Conservation (phyloP, 2,329 filamentous ascomycete genomes). For the Chaetomium sp. region DNA sequence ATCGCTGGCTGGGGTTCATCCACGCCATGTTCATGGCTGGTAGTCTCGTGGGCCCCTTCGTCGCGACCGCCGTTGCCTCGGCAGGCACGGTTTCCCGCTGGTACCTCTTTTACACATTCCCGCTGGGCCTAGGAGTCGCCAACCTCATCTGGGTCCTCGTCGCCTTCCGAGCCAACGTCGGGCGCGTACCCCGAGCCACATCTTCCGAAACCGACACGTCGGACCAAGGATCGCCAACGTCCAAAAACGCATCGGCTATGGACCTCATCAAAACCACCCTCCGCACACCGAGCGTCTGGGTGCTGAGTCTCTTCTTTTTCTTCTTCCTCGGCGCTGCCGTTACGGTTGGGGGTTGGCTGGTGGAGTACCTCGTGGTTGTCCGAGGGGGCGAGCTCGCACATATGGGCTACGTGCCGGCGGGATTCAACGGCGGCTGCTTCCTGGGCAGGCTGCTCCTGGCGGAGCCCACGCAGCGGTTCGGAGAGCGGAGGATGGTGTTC, state of each 20-base stretch:
- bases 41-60: conserved; percentile 59
- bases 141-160: conserved; percentile 52
- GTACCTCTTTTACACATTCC: conserved; percentile 59
- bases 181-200: not conserved
- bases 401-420: conserved; percentile 64
- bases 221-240: not conserved
- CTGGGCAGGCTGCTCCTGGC: conserved; percentile 59
- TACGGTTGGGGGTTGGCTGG: conserved; percentile 64
- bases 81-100: conserved; percentile 45
- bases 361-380: conserved; percentile 64
- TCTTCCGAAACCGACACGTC: not conserved
- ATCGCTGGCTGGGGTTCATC: conserved; percentile 64
- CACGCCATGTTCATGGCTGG: conserved; percentile 65
- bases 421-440: conserved; percentile 60
- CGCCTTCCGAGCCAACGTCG: conserved; percentile 46
- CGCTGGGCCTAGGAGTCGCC: conserved; percentile 53
- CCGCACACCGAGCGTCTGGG: conserved; percentile 53
- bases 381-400: conserved; percentile 57
- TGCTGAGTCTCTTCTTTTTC: conserved; percentile 65
- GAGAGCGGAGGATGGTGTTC: conserved; percentile 60
- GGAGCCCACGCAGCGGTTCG: conserved; percentile 61
- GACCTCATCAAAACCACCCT: conserved; percentile 50
- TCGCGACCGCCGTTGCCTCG: conserved; percentile 54
- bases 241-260: conserved; percentile 39
- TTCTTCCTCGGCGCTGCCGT: conserved; percentile 60